phyloP scores from a whole-genome alignment of 2,329 filamentous ascomycete species.

The Rutstroemia sydowiana region DNA sequence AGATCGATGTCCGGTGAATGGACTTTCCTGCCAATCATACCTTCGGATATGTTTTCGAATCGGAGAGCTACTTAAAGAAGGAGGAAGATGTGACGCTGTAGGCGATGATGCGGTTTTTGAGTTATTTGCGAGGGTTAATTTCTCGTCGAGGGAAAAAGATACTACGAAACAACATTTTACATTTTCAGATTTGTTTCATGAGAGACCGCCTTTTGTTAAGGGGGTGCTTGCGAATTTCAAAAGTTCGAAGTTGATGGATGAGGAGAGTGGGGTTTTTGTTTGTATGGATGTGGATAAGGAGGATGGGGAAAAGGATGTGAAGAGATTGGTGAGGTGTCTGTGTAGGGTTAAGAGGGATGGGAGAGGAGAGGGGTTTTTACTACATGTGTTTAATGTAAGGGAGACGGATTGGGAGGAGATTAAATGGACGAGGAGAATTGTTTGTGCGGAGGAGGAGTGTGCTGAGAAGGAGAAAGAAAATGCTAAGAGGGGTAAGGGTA shows the following conservation, averaged over 20 bases:
- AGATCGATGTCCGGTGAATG: slow-evolving; percentile 47
- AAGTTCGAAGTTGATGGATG: slow-evolving; percentile 37
- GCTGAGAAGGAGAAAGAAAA: slow-evolving; percentile 8
- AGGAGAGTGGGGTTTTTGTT: slow-evolving; percentile 39
- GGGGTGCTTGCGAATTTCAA: slow-evolving; percentile 41
- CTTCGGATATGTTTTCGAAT: slow-evolving; percentile 58
- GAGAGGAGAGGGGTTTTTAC: slow-evolving; percentile 32
- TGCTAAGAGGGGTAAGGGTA: neutral
- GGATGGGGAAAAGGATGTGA: slow-evolving; percentile 18
- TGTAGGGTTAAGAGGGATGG: slow-evolving; percentile 40
- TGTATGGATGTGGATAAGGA: too few relatives aligned
- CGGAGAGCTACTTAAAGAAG: slow-evolving; percentile 49
- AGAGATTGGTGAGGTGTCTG: slow-evolving; percentile 40
- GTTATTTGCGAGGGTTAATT: slow-evolving; percentile 53
- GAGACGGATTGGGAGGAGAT: slow-evolving; percentile 47
- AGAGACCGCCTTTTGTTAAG: slow-evolving; percentile 46
- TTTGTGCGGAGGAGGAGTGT: too few relatives aligned
- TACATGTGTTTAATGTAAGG: slow-evolving; percentile 44
- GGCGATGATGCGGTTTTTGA: slow-evolving; percentile 51
- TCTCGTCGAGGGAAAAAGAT: slow-evolving; percentile 46
- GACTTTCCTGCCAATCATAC: slow-evolving; percentile 39
- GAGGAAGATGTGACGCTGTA: slow-evolving; percentile 36
- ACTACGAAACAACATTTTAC: slow-evolving; percentile 51
- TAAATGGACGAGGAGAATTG: slow-evolving; percentile 41
- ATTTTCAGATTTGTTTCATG: slow-evolving; percentile 56